Base-by-base conservation (phyloP, 306 rosid genomes). In the Pterocarpus santalinus region DNA sequence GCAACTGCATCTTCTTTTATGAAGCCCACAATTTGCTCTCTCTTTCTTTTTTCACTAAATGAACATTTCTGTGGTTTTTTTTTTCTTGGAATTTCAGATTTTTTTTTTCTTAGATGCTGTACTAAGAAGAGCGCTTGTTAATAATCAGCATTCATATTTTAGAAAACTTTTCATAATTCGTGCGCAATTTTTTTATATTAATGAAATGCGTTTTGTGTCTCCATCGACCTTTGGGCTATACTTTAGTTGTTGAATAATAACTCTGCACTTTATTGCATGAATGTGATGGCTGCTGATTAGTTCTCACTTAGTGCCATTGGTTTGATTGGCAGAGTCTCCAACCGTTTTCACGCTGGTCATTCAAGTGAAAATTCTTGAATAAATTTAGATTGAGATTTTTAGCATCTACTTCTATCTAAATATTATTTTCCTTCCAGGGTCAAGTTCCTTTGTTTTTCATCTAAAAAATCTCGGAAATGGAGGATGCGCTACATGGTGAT, bases 381-480 rank as follows among this genome's bases (percentile, higher is more conserved):
- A 32, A 67, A 17, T 78, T 86, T 53, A 13, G 61, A 58, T 67
- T 72, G 70, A 5, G 64, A 44, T 75, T 71, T 22, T 43, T 65
- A 81, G 68, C 57, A 47, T 57, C 49, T 60, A 41, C 33, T 53
- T 84, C 52, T 65, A 10, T 75, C 53, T 79, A 44, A 61, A 3
- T 75, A 35, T 8, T 73, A 4, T 52, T 55, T 61, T 71, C 58
- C 35, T 77, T 68, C 76, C 88, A 84, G 89, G 70, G 73, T 82
- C 82, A 65, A 87, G 73, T 65, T 85, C 57, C 60, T 69, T 56
- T 77, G 66, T 55, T 83, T 85, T 77, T 69, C 73, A 71, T 64
- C 57, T 72, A 4, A 61, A 78, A 66, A 78, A 66, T 70, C 55
- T 64, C 82, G n/a, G 80, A 82, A 79, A 95, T 95, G 99, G 94